Evolutionary conservation across 1,284 basidiomycete species (phyloP), one percentile per base, ranked within the genome.

Genomic region (Fistulinella cinereoalba): DNA sequence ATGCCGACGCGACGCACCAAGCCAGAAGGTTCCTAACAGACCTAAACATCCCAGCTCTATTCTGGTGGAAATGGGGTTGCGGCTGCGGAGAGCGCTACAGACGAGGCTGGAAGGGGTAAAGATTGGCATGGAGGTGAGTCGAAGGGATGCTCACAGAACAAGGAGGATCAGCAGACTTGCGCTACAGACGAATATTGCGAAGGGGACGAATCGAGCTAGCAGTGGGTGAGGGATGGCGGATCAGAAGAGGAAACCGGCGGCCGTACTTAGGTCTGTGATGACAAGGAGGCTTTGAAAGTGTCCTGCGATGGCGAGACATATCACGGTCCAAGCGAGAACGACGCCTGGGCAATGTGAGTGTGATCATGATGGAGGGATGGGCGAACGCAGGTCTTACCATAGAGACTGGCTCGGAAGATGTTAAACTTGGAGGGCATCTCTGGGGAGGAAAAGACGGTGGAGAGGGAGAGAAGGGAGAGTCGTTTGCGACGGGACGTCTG

Each of bases 191-290:
- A 90, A 90, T 60, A 90, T 79, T 47, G 87, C 82, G 57, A 89
- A 87, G 16, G 88, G 88, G 39, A 91, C 81, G 63, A 90, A 91
- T 71, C 81, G 85, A 70, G 87, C 88, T 90, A 51, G 25, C 42
- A 33, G 13, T 27, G 29, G 16, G 37, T 50, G 25, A 55, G 22
- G 6, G 40, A 54, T n/a, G 43, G 33, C 12, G 36, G 8, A 31
- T 24, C 16, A 31, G 22, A 28, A 27, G 37, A 33, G 38, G 21
- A 43, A 25, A 24, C 13, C 24, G 22, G 11, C 24, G 38, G 8
- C 71, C 85, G 66, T 65, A 89, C 86, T 89, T 62, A 89, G 81
- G 67, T 89, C 85, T 49, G 84, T 86, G 54, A 85, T 72, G 51
- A 79, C 73, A 53, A 89, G 68, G 28, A 88, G 75, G 48, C 70